These are phyloP conservation scores for Hevea brasiliensis DNA, from an alignment of 345 rosid species.

Conservation along the genomic window DNA sequence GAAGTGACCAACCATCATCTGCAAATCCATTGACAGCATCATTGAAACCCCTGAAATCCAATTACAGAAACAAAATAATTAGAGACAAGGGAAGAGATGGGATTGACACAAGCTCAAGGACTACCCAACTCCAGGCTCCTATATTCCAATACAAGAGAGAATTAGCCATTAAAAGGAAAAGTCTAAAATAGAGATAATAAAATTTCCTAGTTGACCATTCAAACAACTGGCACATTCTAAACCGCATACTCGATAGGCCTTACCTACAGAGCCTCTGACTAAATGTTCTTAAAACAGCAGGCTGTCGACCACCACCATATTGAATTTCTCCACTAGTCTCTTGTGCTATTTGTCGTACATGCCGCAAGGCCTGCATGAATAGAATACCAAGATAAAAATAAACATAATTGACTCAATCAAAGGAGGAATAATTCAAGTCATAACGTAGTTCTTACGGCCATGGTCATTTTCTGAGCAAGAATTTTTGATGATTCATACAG, in stretches of 20 bases:
- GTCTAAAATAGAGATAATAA: background rate
- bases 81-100: background rate
- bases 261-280: constrained; percentile 91
- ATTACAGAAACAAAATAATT: background rate
- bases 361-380: constrained; percentile 67
- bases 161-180: background rate
- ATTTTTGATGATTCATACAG: constrained; percentile 92
- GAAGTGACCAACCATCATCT: constrained; percentile 93
- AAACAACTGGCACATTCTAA: too few relatives aligned
- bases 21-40: constrained; percentile 91
- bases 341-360: constrained; percentile 84
- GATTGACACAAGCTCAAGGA: too few relatives aligned
- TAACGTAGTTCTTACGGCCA: constrained; percentile 58
- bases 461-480: constrained; percentile 90
- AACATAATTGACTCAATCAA: constrained; percentile 3
- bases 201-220: background rate
- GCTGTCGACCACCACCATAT: constrained; percentile 91
- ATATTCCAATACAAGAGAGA: background rate
- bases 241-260: background rate
- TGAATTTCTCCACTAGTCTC: constrained; percentile 94
- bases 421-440: background rate
- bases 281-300: constrained; percentile 90
- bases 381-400: background rate
- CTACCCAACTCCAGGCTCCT: too few relatives aligned
- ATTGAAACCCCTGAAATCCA: constrained; percentile 79